These are phyloP conservation scores for Neopestalotiopsis sp. DNA, from an alignment of 2,329 filamentous ascomycete species.

Conservation along the genomic window DNA sequence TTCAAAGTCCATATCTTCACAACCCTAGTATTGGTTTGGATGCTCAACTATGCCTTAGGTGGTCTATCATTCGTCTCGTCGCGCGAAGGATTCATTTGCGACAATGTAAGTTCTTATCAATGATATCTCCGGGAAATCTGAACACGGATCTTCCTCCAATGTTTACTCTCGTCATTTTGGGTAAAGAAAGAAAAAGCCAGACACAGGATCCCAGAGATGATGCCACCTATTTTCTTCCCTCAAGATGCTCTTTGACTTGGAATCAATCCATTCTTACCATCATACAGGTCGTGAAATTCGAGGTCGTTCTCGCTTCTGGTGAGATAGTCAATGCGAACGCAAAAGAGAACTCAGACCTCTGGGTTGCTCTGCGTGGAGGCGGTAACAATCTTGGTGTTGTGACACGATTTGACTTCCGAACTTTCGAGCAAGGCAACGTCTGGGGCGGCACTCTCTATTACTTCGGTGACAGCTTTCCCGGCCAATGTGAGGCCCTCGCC, in stretches of 20 bases:
- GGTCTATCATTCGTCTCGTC: slow-evolving; percentile 47
- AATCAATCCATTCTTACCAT: slow-evolving; percentile 8
- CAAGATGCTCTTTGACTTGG: neutral
- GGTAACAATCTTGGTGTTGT: slow-evolving; percentile 53
- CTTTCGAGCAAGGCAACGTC: slow-evolving; percentile 16
- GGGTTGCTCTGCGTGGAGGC: slow-evolving; percentile 57
- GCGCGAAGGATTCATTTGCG: slow-evolving; percentile 44
- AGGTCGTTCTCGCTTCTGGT: slow-evolving; percentile 47
- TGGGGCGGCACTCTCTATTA: slow-evolving; percentile 13
- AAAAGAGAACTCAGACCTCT: slow-evolving; percentile 48
- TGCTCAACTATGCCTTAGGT: slow-evolving; percentile 23
- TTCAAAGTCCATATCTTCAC: no score
- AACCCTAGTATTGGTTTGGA: no score
- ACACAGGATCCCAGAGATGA: no score
- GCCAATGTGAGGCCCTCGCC: slow-evolving; percentile 14
- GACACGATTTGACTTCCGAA: slow-evolving; percentile 24
- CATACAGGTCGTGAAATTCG: slow-evolving; percentile 34
- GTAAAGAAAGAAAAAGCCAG: no score
- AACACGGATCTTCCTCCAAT: no score
- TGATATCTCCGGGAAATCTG: neutral
- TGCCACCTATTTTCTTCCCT: no score
- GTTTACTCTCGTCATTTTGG: no score
- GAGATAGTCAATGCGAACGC: slow-evolving; percentile 42
- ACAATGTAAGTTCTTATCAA: slow-evolving; percentile 29
- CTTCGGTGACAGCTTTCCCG: slow-evolving; percentile 10